Percentiles rank a stretch among this genome's conserved stretches.
phyloP scores from a whole-genome alignment of 257 asterid genomes.

The Solanum bulbocastanum region DNA sequence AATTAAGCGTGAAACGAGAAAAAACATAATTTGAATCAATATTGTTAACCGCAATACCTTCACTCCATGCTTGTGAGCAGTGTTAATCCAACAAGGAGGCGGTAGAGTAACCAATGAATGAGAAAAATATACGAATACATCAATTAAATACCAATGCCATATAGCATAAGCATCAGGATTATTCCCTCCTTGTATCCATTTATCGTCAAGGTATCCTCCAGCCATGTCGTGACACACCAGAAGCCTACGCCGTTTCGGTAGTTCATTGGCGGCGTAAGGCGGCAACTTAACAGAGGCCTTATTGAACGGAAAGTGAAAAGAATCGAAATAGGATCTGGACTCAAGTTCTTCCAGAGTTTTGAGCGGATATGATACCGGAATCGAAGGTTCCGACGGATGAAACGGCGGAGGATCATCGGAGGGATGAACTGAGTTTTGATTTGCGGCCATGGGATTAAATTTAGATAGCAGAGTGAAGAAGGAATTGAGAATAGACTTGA shows the following conservation, averaged over 20 bases:
- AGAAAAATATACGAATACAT: conserved; percentile 83
- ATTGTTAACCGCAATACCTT: conserved; percentile 30
- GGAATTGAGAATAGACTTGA: conserved; percentile 25
- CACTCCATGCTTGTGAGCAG: conserved; percentile 87
- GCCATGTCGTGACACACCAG: conserved; percentile 90
- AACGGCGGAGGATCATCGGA: conserved; percentile 46
- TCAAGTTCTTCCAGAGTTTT: conserved; percentile 71
- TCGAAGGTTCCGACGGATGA: conserved; percentile 47
- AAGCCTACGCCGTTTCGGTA: conserved; percentile 55
- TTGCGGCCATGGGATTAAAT: neutral
- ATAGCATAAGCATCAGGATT: conserved; percentile 66
- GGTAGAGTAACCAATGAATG: conserved; percentile 83
- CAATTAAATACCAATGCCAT: conserved; percentile 97
- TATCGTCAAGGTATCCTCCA: conserved; percentile 86
- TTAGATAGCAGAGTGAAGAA: conserved; percentile 22
- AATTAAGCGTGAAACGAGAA: neutral
- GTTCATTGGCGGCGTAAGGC: neutral
- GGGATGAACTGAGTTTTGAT: neutral
- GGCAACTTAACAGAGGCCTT: conserved; percentile 40
- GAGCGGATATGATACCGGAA: conserved; percentile 75
- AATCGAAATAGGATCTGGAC: conserved; percentile 60
- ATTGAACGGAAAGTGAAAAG: conserved; percentile 75
- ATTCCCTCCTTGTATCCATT: conserved; percentile 70
- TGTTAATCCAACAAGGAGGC: conserved; percentile 88
- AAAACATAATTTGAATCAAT: neutral